Evolutionary conservation across 73 alveolate genomes (phyloP), one percentile per base, ranked within the genome.

Genomic region (Tetrahymena elliotti): DNA sequence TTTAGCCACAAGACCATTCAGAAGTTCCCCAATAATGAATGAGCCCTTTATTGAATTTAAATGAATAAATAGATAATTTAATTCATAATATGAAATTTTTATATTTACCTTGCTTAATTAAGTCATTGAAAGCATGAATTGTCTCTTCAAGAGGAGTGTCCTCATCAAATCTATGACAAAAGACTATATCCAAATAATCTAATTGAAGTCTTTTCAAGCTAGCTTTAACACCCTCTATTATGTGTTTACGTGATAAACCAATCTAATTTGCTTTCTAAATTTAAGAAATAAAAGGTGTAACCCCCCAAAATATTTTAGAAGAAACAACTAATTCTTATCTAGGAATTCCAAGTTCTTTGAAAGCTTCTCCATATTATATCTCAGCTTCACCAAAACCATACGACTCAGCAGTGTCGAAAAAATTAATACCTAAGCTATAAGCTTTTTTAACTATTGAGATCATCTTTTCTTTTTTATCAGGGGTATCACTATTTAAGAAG

Each of bases 11-110:
- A 39, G 99, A 41, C 99, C 99, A 99, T 84, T 98, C 99, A 3
- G 99, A 98, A 13, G 99, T 99, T 11, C 99, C 99, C 99, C 99
- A 99, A 96, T 98, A 99, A 95, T 96, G 96, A 31, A 99, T 99
- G 52, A 97, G 93, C 31, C 99, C 99, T 47, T 47, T 1, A 41
- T 41, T 6, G 15, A 3, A 12, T 40, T 12, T 40, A 4, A 40
- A 40, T 12, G 53, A 40, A 40, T 40, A 40, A 40, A 40, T 15
- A 40, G 15, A 40, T 40, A 40, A 40, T n/a, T n/a, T n/a, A n/a
- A n/a, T n/a, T n/a, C n/a, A n/a, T n/a, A n/a, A n/a, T n/a, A n/a
- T 12, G 53, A 12, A 12, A 40, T 40, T 4, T 4, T 12, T 54
- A 15, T 93, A 10, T 38, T 7, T 38, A 38, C 52, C 52, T 92